Evolutionary conservation across 2,329 filamentous ascomycete genomes (phyloP).

Genomic region (Spiromastix sp.): DNA sequence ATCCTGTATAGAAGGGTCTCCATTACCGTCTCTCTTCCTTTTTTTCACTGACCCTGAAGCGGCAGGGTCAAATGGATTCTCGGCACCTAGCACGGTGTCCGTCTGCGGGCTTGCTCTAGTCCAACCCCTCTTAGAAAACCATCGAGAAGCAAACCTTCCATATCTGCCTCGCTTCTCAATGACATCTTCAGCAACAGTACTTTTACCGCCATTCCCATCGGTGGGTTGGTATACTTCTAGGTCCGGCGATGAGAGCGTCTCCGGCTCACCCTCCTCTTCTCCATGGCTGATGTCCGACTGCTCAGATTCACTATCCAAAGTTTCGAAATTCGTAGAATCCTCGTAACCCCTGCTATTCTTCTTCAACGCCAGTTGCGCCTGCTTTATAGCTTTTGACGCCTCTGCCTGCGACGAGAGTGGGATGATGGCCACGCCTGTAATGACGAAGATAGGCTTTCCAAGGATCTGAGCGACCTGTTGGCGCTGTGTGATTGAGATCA

Average conservation of each 20-base stretch:
- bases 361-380: slow-evolving; percentile 8
- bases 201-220: slow-evolving; percentile 23
- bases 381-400: slow-evolving; percentile 58
- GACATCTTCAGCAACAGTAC: slow-evolving; percentile 76
- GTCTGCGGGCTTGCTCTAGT: slow-evolving; percentile 27
- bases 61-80: slow-evolving; percentile 6
- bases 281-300: slow-evolving; percentile 5
- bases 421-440: slow-evolving; percentile 84
- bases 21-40: slow-evolving; percentile 1
- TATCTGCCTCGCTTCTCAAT: slow-evolving; percentile 75
- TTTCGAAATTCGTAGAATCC: slow-evolving; percentile 36
- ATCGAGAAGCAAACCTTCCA: slow-evolving; percentile 77
- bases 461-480: slow-evolving; percentile 82
- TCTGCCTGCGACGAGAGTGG: slow-evolving; percentile 68
- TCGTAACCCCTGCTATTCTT: slow-evolving; percentile 19
- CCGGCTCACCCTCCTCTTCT: slow-evolving; percentile 9
- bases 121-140: slow-evolving; percentile 84
- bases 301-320: slow-evolving; percentile 17
- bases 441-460: slow-evolving; percentile 71
- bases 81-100: slow-evolving; percentile 3
- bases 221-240: slow-evolving; percentile 14
- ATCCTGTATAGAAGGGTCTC: slow-evolving; percentile 3
- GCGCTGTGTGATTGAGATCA: slow-evolving; percentile 76
- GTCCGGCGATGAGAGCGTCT: slow-evolving; percentile 19
- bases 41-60: slow-evolving; percentile 2